Evolutionary conservation across 331 rosid genomes (phyloP), one percentile per base, ranked within the genome.

Genomic region (Malus hybrid): DNA sequence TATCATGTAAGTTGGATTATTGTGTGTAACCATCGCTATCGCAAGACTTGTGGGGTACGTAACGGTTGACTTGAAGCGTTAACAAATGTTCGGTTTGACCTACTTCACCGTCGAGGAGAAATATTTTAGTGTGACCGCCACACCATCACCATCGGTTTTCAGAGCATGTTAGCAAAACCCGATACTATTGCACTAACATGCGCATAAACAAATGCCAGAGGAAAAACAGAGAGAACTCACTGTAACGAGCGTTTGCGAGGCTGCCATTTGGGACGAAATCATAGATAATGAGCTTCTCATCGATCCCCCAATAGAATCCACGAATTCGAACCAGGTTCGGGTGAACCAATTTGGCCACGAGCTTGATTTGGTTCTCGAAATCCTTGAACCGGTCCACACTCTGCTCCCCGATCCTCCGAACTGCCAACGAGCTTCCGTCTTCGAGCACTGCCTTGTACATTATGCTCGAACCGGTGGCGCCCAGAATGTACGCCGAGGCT

Each of bases 371-470:
- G 74, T 86, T 89, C 78, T 95, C 96, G 24, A 95, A 95, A 20
- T 95, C 97, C 81, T 92, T 95, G 81, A 89, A 90, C 82, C 97
- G 74, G 46, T 90, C 93, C 31, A 88, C 90, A 7, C 92, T 84
- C 28, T 80, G 85, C 83, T 95, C 97, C 0, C 99, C 99, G 2
- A 95, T 95, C 60, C 99, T 86, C 3, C 99, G 89, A 76, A 95
- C 97, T 1, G 99, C 99, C 0, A 95, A 71, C 2, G 89, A 69
- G 1, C 84, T 81, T 0, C 97, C 99, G 20, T 95, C 97, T 71
- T 95, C 99, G 0, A 95, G 88, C 52, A 95, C 99, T 0, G 99
- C 99, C 73, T 95, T 95, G 76, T 95, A 95, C 93, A 91, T 88
- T 75, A 95, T 95, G 83, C 99, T 95, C 7, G 99, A 92, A 48